phyloP scores from a whole-genome alignment of 2,329 filamentous ascomycete species.

The Ceratocystis harringtonii region DNA sequence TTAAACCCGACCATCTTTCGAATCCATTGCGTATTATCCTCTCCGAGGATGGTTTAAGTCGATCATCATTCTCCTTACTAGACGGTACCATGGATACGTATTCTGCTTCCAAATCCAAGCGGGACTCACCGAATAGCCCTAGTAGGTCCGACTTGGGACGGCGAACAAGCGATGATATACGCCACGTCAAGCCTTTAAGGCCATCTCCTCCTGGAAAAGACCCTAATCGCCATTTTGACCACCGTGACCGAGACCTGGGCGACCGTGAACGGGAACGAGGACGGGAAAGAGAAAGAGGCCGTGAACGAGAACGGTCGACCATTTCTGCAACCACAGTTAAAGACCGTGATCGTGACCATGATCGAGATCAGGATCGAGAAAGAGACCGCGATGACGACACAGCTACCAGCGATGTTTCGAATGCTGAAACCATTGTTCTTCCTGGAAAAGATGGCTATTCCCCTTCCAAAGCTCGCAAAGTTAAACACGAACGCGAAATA shows the following conservation, averaged over 20 bases:
- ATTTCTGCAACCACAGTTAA: not conserved
- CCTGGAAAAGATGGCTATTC: conserved; percentile 50
- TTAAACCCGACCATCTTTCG: not conserved
- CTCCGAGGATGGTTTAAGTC: conserved; percentile 15
- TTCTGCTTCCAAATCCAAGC: conserved; percentile 14
- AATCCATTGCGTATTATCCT: not conserved
- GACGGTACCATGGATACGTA: conserved; percentile 15
- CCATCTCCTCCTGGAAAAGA: conserved; percentile 4
- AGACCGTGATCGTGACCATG: not conserved
- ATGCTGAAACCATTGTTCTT: conserved; percentile 57
- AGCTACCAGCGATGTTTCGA: conserved; percentile 38
- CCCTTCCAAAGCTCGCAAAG: conserved; percentile 47
- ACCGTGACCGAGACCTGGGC: conserved; percentile 12
- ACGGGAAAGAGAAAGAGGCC: conserved; percentile 1
- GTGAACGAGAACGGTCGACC: not conserved
- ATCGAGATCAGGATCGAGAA: conserved; percentile 12
- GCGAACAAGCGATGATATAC: conserved; percentile 9
- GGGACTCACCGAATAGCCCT: conserved; percentile 12
- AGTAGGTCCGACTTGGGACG: not conserved
- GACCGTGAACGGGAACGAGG: conserved; percentile 13
- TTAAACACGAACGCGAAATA: conserved; percentile 49
- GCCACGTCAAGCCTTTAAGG: not conserved
- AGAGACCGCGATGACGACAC: conserved; percentile 27
- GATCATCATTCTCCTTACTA: conserved; percentile 6
- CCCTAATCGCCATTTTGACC: not conserved